Base-by-base conservation (phyloP, 345 rosid species). In the Eucalyptus melliodora region DNA sequence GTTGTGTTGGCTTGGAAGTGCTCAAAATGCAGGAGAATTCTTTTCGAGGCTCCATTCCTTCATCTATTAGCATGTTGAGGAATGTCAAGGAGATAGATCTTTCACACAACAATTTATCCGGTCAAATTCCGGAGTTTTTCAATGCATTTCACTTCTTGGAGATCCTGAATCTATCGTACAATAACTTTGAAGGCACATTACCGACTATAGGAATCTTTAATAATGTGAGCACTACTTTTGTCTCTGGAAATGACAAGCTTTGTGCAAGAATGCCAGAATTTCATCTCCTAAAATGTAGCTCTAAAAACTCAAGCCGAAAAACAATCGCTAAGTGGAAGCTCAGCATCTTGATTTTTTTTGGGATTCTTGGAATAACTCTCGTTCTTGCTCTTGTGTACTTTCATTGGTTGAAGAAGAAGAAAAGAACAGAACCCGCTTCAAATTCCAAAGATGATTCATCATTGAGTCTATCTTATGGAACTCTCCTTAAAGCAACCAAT, bases 21-120 rank as follows among this genome's bases (percentile, higher is more conserved):
- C 55, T 93, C 8, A 31, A 86, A 72, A 72, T 93, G 90, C 50
- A 50, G 3, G 90, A 80, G 6, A 93, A 93, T 13, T 80, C 34
- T 19, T 90, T 93, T 7, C 51, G 67, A 50, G 93, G 91, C 21
- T 14, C 34, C 17, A 87, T 90, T 56, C 93, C 91, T 16, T 16
- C 40, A 30, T 51, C 89, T 21, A 49, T 93, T 42, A 82, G 89
- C 31, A 72, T 80, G 11, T 56, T 91, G 9, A 87, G 82, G 87
- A 90, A 87, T 37, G 24, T 88, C 24, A n/a, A 23, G n/a, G 17
- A 15, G 62, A 11, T 90, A 17, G 89, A 91, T 81, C 91, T 93
- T 86, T 93, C 94, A 2, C 89, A 44, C 16, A 93, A 91, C 51
- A 91, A 93, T 80, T 89, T 92, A n/a, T 90, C 86, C 0, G 89